Percentiles rank a stretch among this genome's conserved stretches.
These are phyloP conservation scores for Paramecium octaurelia DNA, from an alignment of 73 alveolate genomes.

Conservation along the genomic window DNA sequence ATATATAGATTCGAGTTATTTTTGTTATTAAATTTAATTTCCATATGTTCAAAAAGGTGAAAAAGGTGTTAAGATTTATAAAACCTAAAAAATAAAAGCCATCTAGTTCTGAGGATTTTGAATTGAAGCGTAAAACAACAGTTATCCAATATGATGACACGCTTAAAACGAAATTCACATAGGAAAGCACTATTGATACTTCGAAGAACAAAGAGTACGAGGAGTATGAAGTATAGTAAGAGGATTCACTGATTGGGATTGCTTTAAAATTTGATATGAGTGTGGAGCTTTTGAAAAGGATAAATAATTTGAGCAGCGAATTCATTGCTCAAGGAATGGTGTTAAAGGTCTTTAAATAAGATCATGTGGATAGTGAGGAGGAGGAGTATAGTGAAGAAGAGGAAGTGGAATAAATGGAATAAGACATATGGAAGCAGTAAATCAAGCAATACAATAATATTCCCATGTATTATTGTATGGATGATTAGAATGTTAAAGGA, in stretches of 20 bases:
- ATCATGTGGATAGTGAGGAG: background rate
- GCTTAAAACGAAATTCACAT: background rate
- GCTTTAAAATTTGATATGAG: conserved; percentile 27
- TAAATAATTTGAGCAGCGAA: background rate
- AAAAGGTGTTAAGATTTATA: background rate
- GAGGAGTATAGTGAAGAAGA: background rate
- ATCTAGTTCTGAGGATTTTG: background rate
- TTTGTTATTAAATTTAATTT: background rate
- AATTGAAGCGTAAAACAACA: background rate
- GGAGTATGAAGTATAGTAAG: background rate
- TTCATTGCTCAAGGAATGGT: background rate
- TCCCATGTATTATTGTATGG: conserved; percentile 25
- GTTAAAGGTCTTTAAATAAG: background rate
- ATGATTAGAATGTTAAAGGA: conserved; percentile 9
- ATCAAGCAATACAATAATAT: background rate
- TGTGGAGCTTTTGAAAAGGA: background rate
- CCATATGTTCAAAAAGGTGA: conserved; percentile 7
- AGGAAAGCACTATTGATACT: background rate
- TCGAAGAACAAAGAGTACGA: background rate
- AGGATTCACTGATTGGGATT: background rate
- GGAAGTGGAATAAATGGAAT: background rate
- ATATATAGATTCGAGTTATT: background rate
- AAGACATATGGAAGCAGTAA: background rate
- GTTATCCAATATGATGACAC: background rate
- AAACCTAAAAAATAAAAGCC: background rate